Evolutionary conservation across 306 rosid genomes (phyloP).

Genomic region (Cercis canadensis): DNA sequence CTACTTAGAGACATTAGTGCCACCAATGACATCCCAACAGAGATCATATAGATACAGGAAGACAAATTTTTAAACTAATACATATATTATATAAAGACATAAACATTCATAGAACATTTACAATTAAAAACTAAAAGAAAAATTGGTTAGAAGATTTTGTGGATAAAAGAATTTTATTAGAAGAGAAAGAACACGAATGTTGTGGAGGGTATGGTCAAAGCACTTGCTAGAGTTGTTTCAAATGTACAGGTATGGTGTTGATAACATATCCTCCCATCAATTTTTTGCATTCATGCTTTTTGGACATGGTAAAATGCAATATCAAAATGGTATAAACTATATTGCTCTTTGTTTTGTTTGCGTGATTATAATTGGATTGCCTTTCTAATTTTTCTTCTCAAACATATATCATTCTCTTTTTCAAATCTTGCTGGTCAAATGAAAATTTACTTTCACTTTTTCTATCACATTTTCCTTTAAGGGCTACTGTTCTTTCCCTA

Average conservation of each 20-base stretch:
- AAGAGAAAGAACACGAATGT: slow-evolving; percentile 96
- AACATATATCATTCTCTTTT: not conserved
- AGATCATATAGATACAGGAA: too few species aligned
- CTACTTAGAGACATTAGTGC: too few species aligned
- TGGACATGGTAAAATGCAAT: slow-evolving; percentile 5
- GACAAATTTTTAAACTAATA: too few species aligned
- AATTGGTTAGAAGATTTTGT: too few species aligned
- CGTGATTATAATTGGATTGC: slow-evolving; percentile 23
- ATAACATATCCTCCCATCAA: slow-evolving; percentile 17
- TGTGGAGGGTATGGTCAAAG: slow-evolving; percentile 96
- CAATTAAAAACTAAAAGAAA: too few species aligned
- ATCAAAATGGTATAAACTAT: too few species aligned
- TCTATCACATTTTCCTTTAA: slow-evolving; percentile 10
- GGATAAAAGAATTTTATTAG: too few species aligned
- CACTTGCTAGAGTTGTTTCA: slow-evolving; percentile 93
- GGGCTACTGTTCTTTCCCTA: slow-evolving; percentile 9
- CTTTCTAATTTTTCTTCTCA: not conserved
- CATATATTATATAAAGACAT: too few species aligned
- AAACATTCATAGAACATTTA: too few species aligned
- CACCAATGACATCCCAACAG: too few species aligned
- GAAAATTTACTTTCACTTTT: not conserved
- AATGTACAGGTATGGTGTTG: slow-evolving; percentile 73
- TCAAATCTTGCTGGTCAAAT: too few species aligned
- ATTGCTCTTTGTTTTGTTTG: slow-evolving; percentile 6
- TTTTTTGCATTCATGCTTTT: slow-evolving; percentile 7